Evolutionary conservation across 805 yeast genomes (phyloP), one percentile per base, ranked within the genome.

Genomic region (Pichia californica): DNA sequence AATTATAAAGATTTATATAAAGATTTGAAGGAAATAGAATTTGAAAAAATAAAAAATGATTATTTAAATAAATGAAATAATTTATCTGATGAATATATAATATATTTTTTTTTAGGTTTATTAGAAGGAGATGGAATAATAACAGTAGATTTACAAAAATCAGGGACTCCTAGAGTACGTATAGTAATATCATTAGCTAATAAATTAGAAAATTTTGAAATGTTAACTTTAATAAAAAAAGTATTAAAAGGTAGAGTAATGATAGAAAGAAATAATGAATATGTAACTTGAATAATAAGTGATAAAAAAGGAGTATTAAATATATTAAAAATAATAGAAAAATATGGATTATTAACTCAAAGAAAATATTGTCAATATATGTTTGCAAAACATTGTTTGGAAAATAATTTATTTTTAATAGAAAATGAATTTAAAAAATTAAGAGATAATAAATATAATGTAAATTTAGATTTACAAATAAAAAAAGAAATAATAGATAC

Each of bases 281-380:
- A 10, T 15, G 40, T 26, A 37, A 27, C 15, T 7, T 37, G 32
- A 27, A 18, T 27, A 28, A 28, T 27, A 31, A 19, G 20, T 40
- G 26, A 32, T 16, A 15, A 32, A 25, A 13, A 32, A 15, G 31
- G 28, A 5, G n/a, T 26, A 36, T 16, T 15, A 16, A 23, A 40
- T 34, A 25, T 28, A 32, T 32, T 34, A 4, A 23, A 14, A 7
- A 23, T 4, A n/a, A 20, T 34, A n/a, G 37, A 34, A n/a, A 34
- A 11, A 23, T 34, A 34, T 34, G 20, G 20, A n/a, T 34, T 34
- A n/a, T 21, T 34, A 34, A 34, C 37, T 23, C 21, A 34, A 34
- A 34, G 11, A 34, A 7, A 34, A 7, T 20, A 14, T 21, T 23
- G 15, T 34, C 3, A 34, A 7, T 34, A n/a, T n/a, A 20, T 20